Base-by-base conservation (phyloP, 495 filamentous ascomycete genomes). In the Trypethelium eluteriae region DNA sequence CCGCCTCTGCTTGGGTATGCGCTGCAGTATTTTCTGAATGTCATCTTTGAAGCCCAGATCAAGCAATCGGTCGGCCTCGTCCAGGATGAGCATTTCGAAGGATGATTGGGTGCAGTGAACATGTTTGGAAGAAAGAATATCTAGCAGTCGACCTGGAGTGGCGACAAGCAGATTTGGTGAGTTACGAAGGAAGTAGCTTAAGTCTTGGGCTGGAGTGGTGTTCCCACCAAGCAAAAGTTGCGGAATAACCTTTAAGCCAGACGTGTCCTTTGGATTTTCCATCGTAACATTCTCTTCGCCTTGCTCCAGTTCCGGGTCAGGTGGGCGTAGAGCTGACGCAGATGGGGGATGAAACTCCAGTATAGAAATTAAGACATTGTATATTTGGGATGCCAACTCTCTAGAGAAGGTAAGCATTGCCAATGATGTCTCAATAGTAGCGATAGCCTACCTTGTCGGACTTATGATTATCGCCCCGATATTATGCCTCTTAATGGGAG, bases 11-110 rank as follows among this genome's bases (percentile, higher is more conserved):
- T 98, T 98, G 2, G 94, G 95, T 12, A 98, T 79, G 10, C 89
- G 83, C 11, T 85, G 82, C 39, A 98, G 78, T 64, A 98, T 98
- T 62, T 85, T 89, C 63, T 91, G 90, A 3, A 98, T 78, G 69
- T 94, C 89, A 7, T 93, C 86, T 72, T 92, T 92, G 79, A 98
- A 98, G 9, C 95, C 95, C n/a, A 97, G 81, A 76, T 98, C 95
- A 7, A 98, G 79, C 35, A 98, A 78, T 64, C 95, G 80, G 74
- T 98, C 94, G 50, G 94, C 94, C 77, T 98, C 94, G 72, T 98
- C 94, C 63, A 98, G 81, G 59, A 98, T 89, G 12, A 98, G 82
- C 7, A 69, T 41, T 41, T 72, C 70, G 38, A 72, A 72, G 0
- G 89, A 89, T 38, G 92, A 92, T 63, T 91, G 86, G 0, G 93